Conservation (phyloP, 2,329 filamentous ascomycete genomes). For the Simplicillium aogashimaense region DNA sequence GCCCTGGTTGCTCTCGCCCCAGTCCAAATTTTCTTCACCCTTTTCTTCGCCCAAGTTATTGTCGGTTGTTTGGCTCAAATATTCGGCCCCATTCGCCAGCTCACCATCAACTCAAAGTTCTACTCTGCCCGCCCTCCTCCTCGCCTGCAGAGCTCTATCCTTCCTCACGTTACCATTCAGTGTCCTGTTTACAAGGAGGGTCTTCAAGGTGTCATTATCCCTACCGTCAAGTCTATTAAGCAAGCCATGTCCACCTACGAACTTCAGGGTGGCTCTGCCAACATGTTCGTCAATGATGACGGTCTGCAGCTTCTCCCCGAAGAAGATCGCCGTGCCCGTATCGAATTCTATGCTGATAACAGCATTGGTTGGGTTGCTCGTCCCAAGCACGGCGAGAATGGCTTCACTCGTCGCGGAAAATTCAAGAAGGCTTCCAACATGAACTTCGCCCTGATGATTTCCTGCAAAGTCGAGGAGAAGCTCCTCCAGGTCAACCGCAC, state of each 20-base stretch:
- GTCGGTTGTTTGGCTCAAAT: constrained; percentile 66
- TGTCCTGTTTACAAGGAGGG: constrained; percentile 87
- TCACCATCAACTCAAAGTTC: constrained; percentile 69
- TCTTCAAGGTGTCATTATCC: constrained; percentile 61
- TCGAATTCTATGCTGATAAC: constrained; percentile 60
- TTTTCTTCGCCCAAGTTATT: constrained; percentile 74
- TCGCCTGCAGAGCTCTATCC: constrained; percentile 41
- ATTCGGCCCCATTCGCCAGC: constrained; percentile 64
- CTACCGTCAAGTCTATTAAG: constrained; percentile 70
- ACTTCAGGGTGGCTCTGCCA: constrained; percentile 66
- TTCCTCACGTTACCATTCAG: constrained; percentile 74
- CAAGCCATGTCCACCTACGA: constrained; percentile 69
- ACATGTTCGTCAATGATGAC: constrained; percentile 70
- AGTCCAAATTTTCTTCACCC: constrained; percentile 69
- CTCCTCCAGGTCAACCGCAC: constrained; percentile 46
- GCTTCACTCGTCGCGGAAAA: constrained; percentile 54
- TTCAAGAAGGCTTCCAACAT: constrained; percentile 66
- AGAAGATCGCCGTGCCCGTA: constrained; percentile 51
- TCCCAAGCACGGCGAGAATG: constrained; percentile 52
- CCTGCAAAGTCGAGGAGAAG: constrained; percentile 61
- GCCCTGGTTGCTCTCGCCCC: constrained; percentile 57
- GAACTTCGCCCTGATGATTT: constrained; percentile 61
- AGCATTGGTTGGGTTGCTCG: constrained; percentile 62
- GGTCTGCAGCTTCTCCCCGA: constrained; percentile 59
- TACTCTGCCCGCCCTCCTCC: constrained; percentile 65